Evolutionary conservation across 2,329 filamentous ascomycete species (phyloP), one percentile per base, ranked within the genome.

Genomic region (Metarhizium brunneum): DNA sequence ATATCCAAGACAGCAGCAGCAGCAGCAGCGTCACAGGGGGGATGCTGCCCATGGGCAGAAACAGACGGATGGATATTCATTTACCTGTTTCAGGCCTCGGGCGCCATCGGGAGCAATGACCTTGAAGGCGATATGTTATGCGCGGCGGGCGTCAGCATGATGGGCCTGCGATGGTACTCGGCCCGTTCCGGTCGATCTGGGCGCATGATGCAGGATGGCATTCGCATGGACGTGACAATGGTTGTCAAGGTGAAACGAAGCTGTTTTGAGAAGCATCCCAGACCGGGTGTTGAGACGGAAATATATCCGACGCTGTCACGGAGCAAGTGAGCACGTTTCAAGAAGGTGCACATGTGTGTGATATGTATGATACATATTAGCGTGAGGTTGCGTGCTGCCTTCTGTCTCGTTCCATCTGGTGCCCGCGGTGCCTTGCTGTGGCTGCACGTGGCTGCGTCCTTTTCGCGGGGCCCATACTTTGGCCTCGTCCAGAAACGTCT

Each of bases 391-490:
- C 51, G 54, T 25, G 40, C 25, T 29, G 14, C n/a, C 16, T 30
- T 45, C 25, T 25, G 25, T 25, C 25, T 25, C 25, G 25, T 25
- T 25, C 25, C 25, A 25, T 25, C 25, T 25, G 25, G 25, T 25
- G 25, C 25, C 25, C 25, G 25, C 25, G 25, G 25, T 20, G 32
- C 18, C 50, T 35, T 11, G 49, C 29, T 52, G 32, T 51, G 30
- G 35, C 6, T 36, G 25, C 25, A 25, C 25, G 25, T 14, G 32
- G 32, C 30, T 53, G 54, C 54, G 54, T 47, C 50, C 47, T 56
- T 56, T 56, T 56, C 43, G 50, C 51, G 50, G 54, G 38, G 54
- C 14, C n/a, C 38, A 32, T 25, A 4, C 25, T 25, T 25, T 25
- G 25, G 25, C 25, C 25, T 25, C 25, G 25, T 25, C 25, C 25